Base-by-base conservation (phyloP, 2,329 filamentous ascomycete genomes). In the Rugonectria rugulosa region DNA sequence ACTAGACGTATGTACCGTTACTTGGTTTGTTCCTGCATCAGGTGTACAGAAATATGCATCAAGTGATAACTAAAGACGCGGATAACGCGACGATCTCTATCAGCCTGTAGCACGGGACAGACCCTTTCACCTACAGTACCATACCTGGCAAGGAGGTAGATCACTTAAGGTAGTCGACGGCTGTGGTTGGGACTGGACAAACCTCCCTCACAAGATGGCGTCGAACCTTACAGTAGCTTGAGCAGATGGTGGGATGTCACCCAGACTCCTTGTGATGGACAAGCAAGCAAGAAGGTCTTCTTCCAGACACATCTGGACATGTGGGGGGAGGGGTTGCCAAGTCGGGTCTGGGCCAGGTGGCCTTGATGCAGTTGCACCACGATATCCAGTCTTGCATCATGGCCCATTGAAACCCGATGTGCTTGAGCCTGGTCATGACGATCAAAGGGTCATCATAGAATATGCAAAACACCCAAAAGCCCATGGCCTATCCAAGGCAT, bases 321-420 rank as follows among this genome's bases (percentile, higher is more conserved):
- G 57, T 60, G 57, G 63, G 57, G 51, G 43, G 53, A 54, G 53
- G 52, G 46, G 44, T 31, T 45, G 49, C 50, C 58, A 54, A 56
- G 49, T 56, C 51, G 57, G 48, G 51, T 42, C 54, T 56, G 34
- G 48, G 34, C 50, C 43, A 42, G 41, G 41, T 51, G 36, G 44
- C 37, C 50, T 32, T 40, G 42, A 52, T 59, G 50, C 53, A 34
- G 54, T 55, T 54, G 50, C 56, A 51, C 61, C 61, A 59, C 56
- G 59, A 58, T 51, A 26, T 38, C 36, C 50, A 53, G 62, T 51
- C 59, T 62, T 55, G 64, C 63, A 64, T 58, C 64, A 66, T 65
- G 55, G 27, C 37, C 27, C 14, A 23, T 50, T 31, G 21, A 40
- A 24, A 38, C 34, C 19, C 34, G 37, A 21, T n/a, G 46, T 43